Conservation (phyloP, 2,329 filamentous ascomycete species). For the Stachybotrys chlorohalonatus region DNA sequence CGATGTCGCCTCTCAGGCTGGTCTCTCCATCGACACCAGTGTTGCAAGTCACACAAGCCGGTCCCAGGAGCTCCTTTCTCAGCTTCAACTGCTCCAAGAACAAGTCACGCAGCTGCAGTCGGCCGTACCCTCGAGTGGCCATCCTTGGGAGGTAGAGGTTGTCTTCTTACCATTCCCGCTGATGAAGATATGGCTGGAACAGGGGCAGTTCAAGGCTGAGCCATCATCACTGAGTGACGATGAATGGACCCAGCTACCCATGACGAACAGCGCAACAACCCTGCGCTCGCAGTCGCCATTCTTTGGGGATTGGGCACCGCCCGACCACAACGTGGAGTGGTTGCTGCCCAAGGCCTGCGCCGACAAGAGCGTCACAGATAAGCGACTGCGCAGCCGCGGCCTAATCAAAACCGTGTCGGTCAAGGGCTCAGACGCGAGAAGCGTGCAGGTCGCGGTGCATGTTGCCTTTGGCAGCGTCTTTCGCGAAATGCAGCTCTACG, state of each 20-base stretch:
- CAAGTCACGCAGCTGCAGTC: constrained; percentile 49
- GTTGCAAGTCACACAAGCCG: constrained; percentile 27
- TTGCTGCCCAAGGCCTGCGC: constrained; percentile 61
- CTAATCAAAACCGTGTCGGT: constrained; percentile 57
- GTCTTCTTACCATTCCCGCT: constrained; percentile 64
- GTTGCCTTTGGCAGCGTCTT: constrained; percentile 52
- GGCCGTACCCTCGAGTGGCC: constrained; percentile 48
- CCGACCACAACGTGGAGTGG: constrained; percentile 46
- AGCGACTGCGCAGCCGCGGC: constrained; percentile 66
- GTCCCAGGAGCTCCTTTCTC: constrained; percentile 37
- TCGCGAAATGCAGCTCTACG: constrained; percentile 29
- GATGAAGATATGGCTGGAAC: constrained; percentile 44
- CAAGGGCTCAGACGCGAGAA: constrained; percentile 54
- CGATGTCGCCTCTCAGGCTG: constrained; percentile 35
- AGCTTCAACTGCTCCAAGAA: constrained; percentile 40
- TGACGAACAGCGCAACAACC: constrained; percentile 33
- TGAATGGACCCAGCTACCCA: constrained; percentile 47
- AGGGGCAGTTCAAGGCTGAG: constrained; percentile 35
- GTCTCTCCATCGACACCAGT: constrained; percentile 36
- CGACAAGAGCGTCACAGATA: constrained; percentile 52
- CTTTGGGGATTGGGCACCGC: constrained; percentile 34
- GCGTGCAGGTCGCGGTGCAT: constrained; percentile 55
- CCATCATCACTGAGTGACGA: constrained; percentile 26
- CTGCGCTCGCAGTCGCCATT: constrained; percentile 39
- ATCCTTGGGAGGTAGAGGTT: constrained; percentile 68